Evolutionary conservation across 2,329 filamentous ascomycete genomes (phyloP), one percentile per base, ranked within the genome.

Genomic region (Calonectria naviculata): DNA sequence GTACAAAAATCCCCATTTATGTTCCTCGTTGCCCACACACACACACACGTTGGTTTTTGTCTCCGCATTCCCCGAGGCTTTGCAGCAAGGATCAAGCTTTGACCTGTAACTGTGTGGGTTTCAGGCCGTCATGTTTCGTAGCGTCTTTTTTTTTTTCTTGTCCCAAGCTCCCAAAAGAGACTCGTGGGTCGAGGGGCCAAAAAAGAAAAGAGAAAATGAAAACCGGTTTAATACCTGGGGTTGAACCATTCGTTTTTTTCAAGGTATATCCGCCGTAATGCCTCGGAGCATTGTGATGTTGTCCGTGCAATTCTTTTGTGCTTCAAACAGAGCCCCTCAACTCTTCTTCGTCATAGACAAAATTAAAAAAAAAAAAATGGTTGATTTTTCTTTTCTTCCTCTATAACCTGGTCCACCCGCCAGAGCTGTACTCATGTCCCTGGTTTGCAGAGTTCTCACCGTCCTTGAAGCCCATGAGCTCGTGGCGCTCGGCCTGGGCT

Each of bases 381-480:
- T 38, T 38, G 26, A 36, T 58, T 38, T 34, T 26, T 28, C 29
- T 8, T 19, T 49, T 52, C 9, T 58, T 19, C 47, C 29, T 62
- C 28, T 73, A 78, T 66, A 72, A 36, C 26, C 65, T 73, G 29
- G 54, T 70, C 52, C 64, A 74, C 4, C 63, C 71, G 0, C 71
- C 73, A 34, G 76, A 73, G 65, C 76, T 78, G 58, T 78, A 78
- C 73, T 78, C 76, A 12, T 78, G 76, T 2, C 76, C 76, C 72
- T 78, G 76, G 71, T 78, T 74, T 41, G 76, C 42, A 4, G 71
- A 66, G 29, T 78, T 76, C 65, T 76, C 77, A 21, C 77, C 77
- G 2, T 56, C 85, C 67, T 84, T 82, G 82, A 88, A 87, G 15
- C 84, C 81, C 73, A 89, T 87, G 44, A 89, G 80, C 78, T 90